A percentile compares a stretch with the other conserved stretches of the same genome.
Evolutionary conservation across 2,329 filamentous ascomycete species (phyloP).

Genomic region (Pyrenophora teres): DNA sequence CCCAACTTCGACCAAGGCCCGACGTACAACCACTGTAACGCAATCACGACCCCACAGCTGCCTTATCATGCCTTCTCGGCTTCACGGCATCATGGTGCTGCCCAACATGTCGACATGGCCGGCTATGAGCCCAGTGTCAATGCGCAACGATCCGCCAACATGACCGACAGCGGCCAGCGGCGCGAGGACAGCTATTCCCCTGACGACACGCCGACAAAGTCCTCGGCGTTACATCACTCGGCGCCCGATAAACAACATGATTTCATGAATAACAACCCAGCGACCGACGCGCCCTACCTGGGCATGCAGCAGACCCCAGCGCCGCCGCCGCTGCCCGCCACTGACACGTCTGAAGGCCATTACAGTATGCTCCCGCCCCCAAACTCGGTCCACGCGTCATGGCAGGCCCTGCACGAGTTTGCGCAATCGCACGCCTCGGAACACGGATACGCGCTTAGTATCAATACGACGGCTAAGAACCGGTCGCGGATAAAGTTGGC

Average conservation of each 20-base stretch:
- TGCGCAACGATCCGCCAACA: slow-evolving; percentile 11
- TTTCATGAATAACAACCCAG: not conserved
- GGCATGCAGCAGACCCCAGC: slow-evolving; percentile 11
- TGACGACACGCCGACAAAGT: slow-evolving; percentile 7
- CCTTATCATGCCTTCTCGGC: slow-evolving; percentile 24
- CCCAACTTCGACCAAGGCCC: slow-evolving; percentile 5
- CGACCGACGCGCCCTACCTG: not conserved
- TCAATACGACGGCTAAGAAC: slow-evolving; percentile 46
- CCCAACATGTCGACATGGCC: slow-evolving; percentile 17
- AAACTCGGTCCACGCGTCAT: slow-evolving; percentile 31
- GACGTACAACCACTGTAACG: slow-evolving; percentile 9
- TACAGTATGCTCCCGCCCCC: slow-evolving; percentile 42
- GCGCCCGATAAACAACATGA: slow-evolving; percentile 4
- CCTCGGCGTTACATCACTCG: not conserved
- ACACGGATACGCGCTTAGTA: slow-evolving; percentile 43
- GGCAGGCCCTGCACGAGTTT: slow-evolving; percentile 39
- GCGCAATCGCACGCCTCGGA: slow-evolving; percentile 41
- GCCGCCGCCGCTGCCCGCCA: slow-evolving; percentile 14
- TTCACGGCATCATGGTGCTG: slow-evolving; percentile 24
- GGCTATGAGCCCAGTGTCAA: slow-evolving; percentile 16
- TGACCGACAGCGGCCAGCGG: slow-evolving; percentile 13
- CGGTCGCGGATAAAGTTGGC: slow-evolving; percentile 44
- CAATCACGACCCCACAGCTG: slow-evolving; percentile 13
- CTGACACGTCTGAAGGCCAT: slow-evolving; percentile 15
- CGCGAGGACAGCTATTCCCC: slow-evolving; percentile 8